Conservation (phyloP, 371 early-diverging fungal species). For the Cokeromyces recurvatus region DNA sequence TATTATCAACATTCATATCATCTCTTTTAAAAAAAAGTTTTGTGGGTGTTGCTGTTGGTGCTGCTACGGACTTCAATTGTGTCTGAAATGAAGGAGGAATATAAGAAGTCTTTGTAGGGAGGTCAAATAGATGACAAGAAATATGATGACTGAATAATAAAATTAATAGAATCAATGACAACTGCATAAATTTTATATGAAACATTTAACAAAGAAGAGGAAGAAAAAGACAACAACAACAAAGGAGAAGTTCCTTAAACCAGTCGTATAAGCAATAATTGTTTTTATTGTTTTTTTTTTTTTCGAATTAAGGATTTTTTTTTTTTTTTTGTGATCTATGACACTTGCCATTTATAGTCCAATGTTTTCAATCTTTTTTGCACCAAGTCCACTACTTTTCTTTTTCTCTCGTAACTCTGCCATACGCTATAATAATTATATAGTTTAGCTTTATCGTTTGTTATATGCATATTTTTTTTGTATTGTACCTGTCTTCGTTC, state of each 20-base stretch:
- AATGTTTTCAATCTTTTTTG: conserved; percentile 19
- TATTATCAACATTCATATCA: conserved; percentile 13
- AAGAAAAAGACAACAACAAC: conserved; percentile 1
- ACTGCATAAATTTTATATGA: too few species aligned
- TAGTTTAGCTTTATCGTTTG: too few species aligned
- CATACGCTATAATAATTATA: conserved; percentile 35
- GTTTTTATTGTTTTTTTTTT: background rate
- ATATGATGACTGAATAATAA: too few species aligned
- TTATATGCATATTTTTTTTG: too few species aligned
- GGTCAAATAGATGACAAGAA: background rate
- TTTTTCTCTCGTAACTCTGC: conserved; percentile 54
- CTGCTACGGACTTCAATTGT: background rate
- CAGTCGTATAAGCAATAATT: too few species aligned
- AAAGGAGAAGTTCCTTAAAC: too few species aligned
- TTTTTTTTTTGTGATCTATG: background rate
- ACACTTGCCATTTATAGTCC: conserved; percentile 15
- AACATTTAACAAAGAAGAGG: too few species aligned
- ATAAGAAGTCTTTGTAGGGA: background rate
- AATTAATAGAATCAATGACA: too few species aligned
- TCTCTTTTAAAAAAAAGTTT: conserved; percentile 18
- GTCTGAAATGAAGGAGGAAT: background rate
- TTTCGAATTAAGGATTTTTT: conserved; percentile 10
- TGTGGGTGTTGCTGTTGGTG: background rate
- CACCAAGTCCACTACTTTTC: conserved; percentile 41
- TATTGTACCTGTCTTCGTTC: conserved; percentile 53